Percentiles rank a stretch among this genome's conserved stretches.
Conservation (phyloP, 768 basidiomycete genomes). For the Tricholoma flavovirens region DNA sequence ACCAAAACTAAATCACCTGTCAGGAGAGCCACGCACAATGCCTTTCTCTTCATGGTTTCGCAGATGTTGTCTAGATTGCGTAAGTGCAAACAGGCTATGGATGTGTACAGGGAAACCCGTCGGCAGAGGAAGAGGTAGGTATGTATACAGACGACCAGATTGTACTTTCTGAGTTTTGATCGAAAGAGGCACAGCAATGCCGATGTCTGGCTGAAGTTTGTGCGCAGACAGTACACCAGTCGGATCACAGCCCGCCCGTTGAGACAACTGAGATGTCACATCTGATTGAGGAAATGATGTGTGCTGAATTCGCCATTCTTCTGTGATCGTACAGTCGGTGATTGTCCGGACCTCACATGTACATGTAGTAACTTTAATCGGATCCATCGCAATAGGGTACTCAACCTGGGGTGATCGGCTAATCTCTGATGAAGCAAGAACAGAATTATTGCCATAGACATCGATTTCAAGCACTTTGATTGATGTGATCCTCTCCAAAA, state of each 20-base stretch:
- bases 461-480: constrained; percentile 38
- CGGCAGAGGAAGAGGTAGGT: constrained; percentile 39
- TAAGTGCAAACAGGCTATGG: constrained; percentile 43
- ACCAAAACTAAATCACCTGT: constrained; percentile 29
- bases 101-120: constrained; percentile 42
- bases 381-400: background rate
- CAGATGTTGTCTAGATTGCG: constrained; percentile 38
- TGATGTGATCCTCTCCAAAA: constrained; percentile 32
- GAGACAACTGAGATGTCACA: constrained; percentile 21
- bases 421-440: constrained; percentile 17
- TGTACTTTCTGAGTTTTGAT: constrained; percentile 1
- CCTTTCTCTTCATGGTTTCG: constrained; percentile 36
- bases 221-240: constrained; percentile 25
- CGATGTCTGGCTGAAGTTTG: constrained; percentile 36
- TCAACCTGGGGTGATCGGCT: background rate
- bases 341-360: constrained; percentile 14
- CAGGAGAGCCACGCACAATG: constrained; percentile 30
- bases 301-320: constrained; percentile 31
- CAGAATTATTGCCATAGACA: constrained; percentile 14
- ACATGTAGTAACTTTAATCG: constrained; percentile 3
- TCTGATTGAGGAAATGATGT: constrained; percentile 20
- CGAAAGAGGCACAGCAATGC: constrained; percentile 30
- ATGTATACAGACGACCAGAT: constrained; percentile 43
- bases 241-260: constrained; percentile 21
- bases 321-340: constrained; percentile 7